Evolutionary conservation across 2,329 filamentous ascomycete species (phyloP), one percentile per base, ranked within the genome.

Genomic region (Fusarium sp.): DNA sequence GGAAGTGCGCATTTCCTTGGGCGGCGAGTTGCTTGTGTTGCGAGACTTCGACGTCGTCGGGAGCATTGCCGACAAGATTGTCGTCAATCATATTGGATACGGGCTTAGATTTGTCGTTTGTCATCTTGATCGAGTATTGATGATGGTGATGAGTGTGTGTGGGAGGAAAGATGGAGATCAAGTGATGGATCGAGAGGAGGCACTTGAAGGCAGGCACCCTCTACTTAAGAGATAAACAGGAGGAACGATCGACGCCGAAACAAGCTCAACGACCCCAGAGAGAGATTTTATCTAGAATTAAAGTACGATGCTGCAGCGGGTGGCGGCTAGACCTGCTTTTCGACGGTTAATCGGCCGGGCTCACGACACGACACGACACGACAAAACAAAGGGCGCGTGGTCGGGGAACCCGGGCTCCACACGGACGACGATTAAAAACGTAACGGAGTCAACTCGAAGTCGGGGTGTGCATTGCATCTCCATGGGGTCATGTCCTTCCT

Each of bases 1-100:
- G 71, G 64, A 74, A 74, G 33, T 74, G 71, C 6, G 71, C 71
- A n/a, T 74, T 74, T 36, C 71, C 71, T 27, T 71, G 47, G 4
- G 71, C 71, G 5, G 71, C 71, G 13, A 74, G 71, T 42, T 74
- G 63, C 68, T 74, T 74, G 27, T 74, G 71, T 20, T 74, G 71
- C 10, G 70, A 74, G n/a, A 74, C 64, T 16, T 73, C 54, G 25
- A 74, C 27, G 3, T 73, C 71, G 16, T 73, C 71, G 13, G 67
- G 67, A 0, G 59, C 50, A 64, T 73, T 62, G 16, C 58, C 59
- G 22, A 74, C 56, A 6, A 62, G 56, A 27, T 52, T 65, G 20
- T 69, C 61, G 5, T 71, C 67, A 68, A 73, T 73, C 71, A 73
- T 73, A 33, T 74, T 73, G 18, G 33, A 20, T 59, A 11, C 20